Conservation (phyloP, 108 stramenopile species). For the Nannochloropsis gaditana region DNA sequence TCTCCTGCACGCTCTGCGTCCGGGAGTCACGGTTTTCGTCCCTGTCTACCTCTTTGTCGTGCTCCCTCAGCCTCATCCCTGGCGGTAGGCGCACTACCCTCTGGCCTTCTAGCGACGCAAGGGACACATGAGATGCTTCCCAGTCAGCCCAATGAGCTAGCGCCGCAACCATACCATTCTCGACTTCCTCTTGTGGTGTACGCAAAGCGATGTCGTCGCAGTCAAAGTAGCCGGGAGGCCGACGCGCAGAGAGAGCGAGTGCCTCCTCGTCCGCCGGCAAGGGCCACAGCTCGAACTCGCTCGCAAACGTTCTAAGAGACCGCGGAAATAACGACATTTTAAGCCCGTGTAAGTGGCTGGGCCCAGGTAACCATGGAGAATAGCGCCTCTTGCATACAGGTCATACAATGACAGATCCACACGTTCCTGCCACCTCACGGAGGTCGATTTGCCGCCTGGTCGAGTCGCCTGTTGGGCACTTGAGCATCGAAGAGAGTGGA, state of each 20-base stretch:
- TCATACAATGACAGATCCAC: no score
- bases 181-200: background rate
- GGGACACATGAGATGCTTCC: background rate
- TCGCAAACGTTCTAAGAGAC: background rate
- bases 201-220: background rate
- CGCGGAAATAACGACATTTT: background rate
- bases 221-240: background rate
- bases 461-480: no score
- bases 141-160: background rate
- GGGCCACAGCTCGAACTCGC: conserved; percentile 16
- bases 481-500: no score
- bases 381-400: no score
- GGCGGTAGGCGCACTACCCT: background rate
- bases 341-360: background rate
- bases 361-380: no score
- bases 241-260: background rate
- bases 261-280: conserved; percentile 7
- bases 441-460: no score
- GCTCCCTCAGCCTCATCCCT: conserved; percentile 2
- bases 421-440: no score
- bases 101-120: background rate
- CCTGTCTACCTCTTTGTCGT: background rate
- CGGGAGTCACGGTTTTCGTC: background rate
- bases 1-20: no score
- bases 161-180: background rate